phyloP scores from a whole-genome alignment of 352 stramenopile species.

The Globisporangium paddicum region DNA sequence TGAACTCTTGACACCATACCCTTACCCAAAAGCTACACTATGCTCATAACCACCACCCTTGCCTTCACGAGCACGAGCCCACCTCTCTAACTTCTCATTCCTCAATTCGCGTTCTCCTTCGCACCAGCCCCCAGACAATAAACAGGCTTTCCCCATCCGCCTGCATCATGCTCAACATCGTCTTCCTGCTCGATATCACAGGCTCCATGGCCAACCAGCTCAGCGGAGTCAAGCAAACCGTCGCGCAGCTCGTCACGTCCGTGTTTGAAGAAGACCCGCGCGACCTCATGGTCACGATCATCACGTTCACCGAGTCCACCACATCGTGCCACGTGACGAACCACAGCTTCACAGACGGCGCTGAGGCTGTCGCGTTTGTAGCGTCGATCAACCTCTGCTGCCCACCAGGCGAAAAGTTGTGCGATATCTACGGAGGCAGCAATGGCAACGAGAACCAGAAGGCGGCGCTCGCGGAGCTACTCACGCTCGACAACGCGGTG shows the following conservation, averaged over 20 bases:
- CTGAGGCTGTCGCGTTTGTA: constrained; percentile 33
- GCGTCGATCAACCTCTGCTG: constrained; percentile 33
- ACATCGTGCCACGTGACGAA: constrained; percentile 52
- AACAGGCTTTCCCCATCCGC: not conserved
- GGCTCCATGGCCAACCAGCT: constrained; percentile 59
- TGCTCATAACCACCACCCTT: too few species aligned
- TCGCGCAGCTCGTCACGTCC: constrained; percentile 38
- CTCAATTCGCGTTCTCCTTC: not conserved
- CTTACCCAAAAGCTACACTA: too few species aligned
- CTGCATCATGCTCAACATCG: constrained; percentile 52
- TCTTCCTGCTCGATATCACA: constrained; percentile 68
- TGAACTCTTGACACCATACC: not conserved
- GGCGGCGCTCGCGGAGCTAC: constrained; percentile 44
- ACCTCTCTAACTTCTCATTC: not conserved
- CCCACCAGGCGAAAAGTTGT: constrained; percentile 30
- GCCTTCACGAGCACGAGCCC: not conserved
- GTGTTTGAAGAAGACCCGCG: constrained; percentile 44
- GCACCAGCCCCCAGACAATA: not conserved
- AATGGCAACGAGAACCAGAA: constrained; percentile 72
- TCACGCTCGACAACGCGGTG: constrained; percentile 40
- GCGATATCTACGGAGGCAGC: constrained; percentile 30
- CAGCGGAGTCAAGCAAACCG: constrained; percentile 45
- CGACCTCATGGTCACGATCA: constrained; percentile 56
- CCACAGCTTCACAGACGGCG: constrained; percentile 50
- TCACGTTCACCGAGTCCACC: constrained; percentile 59